These are phyloP conservation scores for Fusarium abutilonis DNA, from an alignment of 2,329 filamentous ascomycete genomes.

Conservation along the genomic window DNA sequence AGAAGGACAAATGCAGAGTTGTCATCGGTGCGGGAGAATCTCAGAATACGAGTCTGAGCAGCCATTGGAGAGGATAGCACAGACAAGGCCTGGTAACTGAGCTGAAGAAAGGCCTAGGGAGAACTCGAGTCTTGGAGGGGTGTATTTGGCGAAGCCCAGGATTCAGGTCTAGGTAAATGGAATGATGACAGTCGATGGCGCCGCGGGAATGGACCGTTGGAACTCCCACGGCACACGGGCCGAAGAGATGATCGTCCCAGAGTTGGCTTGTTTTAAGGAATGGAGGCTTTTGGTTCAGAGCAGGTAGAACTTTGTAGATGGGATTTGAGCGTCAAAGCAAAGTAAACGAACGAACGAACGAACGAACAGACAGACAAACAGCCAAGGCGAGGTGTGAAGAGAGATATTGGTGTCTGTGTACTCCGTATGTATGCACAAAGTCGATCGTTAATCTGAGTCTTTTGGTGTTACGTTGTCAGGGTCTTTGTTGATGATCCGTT, in stretches of 20 bases:
- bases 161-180: slow-evolving; percentile 23
- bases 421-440: neutral
- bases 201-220: slow-evolving; percentile 15
- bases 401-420: neutral
- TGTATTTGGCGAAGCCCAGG: slow-evolving; percentile 9
- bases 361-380: neutral
- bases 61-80: slow-evolving; percentile 38
- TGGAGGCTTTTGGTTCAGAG: slow-evolving; percentile 23
- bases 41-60: slow-evolving; percentile 57
- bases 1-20: slow-evolving; percentile 67
- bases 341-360: neutral
- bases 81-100: slow-evolving; percentile 4
- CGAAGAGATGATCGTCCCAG: slow-evolving; percentile 25
- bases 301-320: neutral
- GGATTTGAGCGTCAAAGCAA: slow-evolving; percentile 4
- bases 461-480: slow-evolving; percentile 5
- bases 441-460: neutral
- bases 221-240: slow-evolving; percentile 34
- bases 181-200: slow-evolving; percentile 32
- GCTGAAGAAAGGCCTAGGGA: slow-evolving; percentile 5
- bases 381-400: neutral
- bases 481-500: slow-evolving; percentile 27
- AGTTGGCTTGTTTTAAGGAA: slow-evolving; percentile 29
- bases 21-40: slow-evolving; percentile 65
- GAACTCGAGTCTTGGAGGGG: neutral